Percentiles rank a stretch among this genome's conserved stretches.
These are phyloP conservation scores for Pseudisothecium myosuroides DNA, from an alignment of 225 moss, liverwort and hornwort species.

Conservation along the genomic window DNA sequence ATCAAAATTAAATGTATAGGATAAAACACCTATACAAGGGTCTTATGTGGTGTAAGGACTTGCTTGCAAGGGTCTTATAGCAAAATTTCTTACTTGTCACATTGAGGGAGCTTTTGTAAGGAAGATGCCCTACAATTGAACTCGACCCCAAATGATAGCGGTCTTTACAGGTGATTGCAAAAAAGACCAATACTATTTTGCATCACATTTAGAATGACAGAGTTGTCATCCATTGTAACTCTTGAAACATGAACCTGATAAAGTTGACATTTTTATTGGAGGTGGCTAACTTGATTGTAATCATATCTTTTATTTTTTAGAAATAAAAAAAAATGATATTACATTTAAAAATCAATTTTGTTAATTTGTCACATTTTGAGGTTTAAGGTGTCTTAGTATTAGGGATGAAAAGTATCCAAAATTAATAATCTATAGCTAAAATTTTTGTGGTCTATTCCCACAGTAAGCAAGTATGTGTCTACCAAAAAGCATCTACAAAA, in stretches of 20 bases:
- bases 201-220: rapidly evolving
- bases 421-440: background rate
- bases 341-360: background rate
- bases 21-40: background rate
- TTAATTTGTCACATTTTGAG: background rate
- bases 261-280: background rate
- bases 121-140: background rate
- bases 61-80: rapidly evolving
- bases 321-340: background rate
- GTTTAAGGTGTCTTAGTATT: background rate
- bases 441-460: background rate
- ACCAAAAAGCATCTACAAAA: background rate
- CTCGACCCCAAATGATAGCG: rapidly evolving
- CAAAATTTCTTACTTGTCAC: background rate
- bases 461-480: rapidly evolving
- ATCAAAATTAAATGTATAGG: background rate
- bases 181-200: background rate
- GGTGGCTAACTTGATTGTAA: background rate
- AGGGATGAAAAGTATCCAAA: background rate
- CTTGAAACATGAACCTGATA: background rate
- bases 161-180: no score
- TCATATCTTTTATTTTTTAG: background rate
- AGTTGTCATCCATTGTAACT: background rate
- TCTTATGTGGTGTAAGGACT: background rate
- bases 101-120: background rate